Conservation (phyloP, 2,329 filamentous ascomycete genomes). For the Pseudogymnoascus sp. region DNA sequence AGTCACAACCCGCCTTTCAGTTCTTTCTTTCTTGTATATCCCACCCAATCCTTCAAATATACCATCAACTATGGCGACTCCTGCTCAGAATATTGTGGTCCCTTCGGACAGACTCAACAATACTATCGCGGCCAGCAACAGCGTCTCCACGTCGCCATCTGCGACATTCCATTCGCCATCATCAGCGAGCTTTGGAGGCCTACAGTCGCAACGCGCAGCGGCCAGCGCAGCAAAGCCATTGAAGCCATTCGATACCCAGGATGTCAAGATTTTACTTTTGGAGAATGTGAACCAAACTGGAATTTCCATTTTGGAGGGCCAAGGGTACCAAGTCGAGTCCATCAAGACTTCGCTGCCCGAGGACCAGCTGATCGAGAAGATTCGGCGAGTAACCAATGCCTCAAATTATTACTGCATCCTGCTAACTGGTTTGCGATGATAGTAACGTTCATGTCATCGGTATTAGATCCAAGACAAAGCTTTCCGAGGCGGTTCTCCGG, state of each 20-base stretch:
- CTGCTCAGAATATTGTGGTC: constrained; percentile 40
- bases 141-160: constrained; percentile 66
- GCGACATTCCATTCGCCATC: constrained; percentile 67
- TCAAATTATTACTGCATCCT: constrained; percentile 10
- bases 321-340: constrained; percentile 94
- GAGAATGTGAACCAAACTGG: constrained; percentile 96
- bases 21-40: neutral
- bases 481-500: constrained; percentile 73
- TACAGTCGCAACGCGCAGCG: constrained; percentile 33
- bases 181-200: constrained; percentile 47
- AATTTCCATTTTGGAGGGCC: constrained; percentile 66
- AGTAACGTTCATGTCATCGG: constrained; percentile 96
- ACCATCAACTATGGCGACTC: constrained; percentile 21
- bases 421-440: constrained; percentile 16
- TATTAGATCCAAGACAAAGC: constrained; percentile 95
- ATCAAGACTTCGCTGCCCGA: constrained; percentile 85
- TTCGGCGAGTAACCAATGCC: constrained; percentile 51
- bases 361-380: constrained; percentile 93
- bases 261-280: constrained; percentile 90
- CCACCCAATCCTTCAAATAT: constrained; percentile 4
- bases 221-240: constrained; percentile 59
- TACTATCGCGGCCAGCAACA: constrained; percentile 50
- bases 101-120: constrained; percentile 29
- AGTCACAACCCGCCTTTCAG: constrained; percentile 5
- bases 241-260: constrained; percentile 91